Conservation (phyloP, 306 rosid species). For the Sophora flavescens region DNA sequence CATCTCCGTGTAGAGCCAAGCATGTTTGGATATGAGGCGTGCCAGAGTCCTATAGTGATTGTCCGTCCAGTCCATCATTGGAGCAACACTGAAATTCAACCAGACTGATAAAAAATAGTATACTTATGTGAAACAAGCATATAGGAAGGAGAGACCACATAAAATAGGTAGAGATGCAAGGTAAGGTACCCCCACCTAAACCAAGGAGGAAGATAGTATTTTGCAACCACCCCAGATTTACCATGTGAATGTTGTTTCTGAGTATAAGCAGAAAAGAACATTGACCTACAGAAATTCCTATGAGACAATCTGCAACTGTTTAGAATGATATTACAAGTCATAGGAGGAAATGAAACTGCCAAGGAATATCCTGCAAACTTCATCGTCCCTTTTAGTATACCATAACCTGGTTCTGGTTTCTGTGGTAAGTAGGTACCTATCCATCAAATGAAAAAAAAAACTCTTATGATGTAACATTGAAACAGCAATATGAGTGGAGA, state of each 20-base stretch:
- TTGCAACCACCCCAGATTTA: conserved; percentile 55
- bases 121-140: not conserved
- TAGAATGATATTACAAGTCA: conserved; percentile 52
- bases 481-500: not conserved
- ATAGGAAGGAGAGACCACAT: not conserved
- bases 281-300: conserved; percentile 49
- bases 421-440: conserved; percentile 52
- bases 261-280: conserved; percentile 40
- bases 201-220: conserved; percentile 84
- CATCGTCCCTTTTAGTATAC: conserved; percentile 64
- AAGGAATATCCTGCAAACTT: conserved; percentile 71
- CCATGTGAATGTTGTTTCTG: conserved; percentile 43
- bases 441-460: conserved; percentile 50
- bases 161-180: not conserved
- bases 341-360: conserved; percentile 59
- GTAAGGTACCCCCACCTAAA: conserved; percentile 79
- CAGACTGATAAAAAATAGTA: conserved; percentile 17
- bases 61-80: conserved; percentile 99
- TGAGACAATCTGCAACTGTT: conserved; percentile 57
- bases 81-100: conserved; percentile 77
- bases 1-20: conserved; percentile 98
- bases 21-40: conserved; percentile 81
- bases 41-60: conserved; percentile 92
- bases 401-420: conserved; percentile 44
- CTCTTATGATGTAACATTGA: not conserved